Conservation (phyloP, 2,329 filamentous ascomycete species). For the Penicillium sp. region DNA sequence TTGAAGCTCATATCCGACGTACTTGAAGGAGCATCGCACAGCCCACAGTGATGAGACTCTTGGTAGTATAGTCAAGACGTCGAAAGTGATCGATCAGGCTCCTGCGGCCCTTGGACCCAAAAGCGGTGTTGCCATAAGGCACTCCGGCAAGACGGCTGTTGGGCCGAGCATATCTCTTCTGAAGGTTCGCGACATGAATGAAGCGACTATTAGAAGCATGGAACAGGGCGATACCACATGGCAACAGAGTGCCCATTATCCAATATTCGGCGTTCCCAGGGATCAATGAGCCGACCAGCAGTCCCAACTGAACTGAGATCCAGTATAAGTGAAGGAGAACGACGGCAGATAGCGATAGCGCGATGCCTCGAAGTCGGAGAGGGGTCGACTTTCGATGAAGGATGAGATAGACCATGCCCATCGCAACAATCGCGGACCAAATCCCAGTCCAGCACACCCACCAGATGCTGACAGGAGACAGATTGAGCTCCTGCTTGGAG, state of each 20-base stretch:
- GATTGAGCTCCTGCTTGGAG: conserved; percentile 26
- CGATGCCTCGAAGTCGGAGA: conserved; percentile 46
- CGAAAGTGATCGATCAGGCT: conserved; percentile 29
- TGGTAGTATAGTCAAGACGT: conserved; percentile 30
- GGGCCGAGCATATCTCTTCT: conserved; percentile 50
- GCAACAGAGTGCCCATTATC: conserved; percentile 69
- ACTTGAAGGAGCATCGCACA: conserved; percentile 54
- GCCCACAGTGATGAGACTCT: conserved; percentile 48
- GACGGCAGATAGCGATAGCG: conserved; percentile 41
- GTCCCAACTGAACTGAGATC: conserved; percentile 40
- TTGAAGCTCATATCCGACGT: background rate
- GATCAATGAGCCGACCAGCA: conserved; percentile 40
- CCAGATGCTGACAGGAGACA: conserved; percentile 33
- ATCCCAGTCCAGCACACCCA: conserved; percentile 33
- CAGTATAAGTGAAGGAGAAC: conserved; percentile 46
- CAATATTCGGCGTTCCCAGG: conserved; percentile 64
- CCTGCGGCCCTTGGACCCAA: conserved; percentile 9
- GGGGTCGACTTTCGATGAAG: conserved; percentile 39
- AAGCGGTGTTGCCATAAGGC: conserved; percentile 1
- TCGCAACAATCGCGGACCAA: conserved; percentile 38
- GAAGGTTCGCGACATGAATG: conserved; percentile 60
- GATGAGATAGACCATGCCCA: conserved; percentile 39
- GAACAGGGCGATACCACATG: conserved; percentile 67
- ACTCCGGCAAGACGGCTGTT: conserved; percentile 12
- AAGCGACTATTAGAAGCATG: conserved; percentile 68